These are phyloP conservation scores for Alternaria burnsii DNA, from an alignment of 2,329 filamentous ascomycete species.

Conservation along the genomic window DNA sequence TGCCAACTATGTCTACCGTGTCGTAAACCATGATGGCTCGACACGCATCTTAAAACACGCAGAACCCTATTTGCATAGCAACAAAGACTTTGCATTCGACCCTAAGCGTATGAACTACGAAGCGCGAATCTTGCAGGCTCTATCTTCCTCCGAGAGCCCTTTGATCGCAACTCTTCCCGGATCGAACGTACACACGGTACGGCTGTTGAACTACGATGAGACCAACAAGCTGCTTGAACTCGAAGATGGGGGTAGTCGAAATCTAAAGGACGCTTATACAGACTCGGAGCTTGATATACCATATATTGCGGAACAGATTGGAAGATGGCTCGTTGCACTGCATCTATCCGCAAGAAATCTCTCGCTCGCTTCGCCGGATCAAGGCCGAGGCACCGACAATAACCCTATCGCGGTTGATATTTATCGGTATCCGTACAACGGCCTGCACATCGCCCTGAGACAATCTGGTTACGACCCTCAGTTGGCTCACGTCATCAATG, in stretches of 20 bases:
- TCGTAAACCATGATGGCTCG: conserved; percentile 19
- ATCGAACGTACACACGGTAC: conserved; percentile 28
- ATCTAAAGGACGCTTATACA: conserved; percentile 46
- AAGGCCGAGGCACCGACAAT: conserved; percentile 22
- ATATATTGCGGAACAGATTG: conserved; percentile 36
- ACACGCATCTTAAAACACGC: conserved; percentile 49
- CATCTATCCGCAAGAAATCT: conserved; percentile 28
- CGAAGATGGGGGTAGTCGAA: conserved; percentile 40
- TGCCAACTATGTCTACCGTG: conserved; percentile 50
- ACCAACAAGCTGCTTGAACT: conserved; percentile 40
- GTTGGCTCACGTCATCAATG: conserved; percentile 38
- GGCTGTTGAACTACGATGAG: conserved; percentile 34
- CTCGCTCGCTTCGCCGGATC: conserved; percentile 16
- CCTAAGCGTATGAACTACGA: conserved; percentile 48
- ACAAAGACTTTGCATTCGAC: conserved; percentile 36
- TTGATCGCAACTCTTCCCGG: conserved; percentile 9
- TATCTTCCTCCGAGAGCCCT: conserved; percentile 18
- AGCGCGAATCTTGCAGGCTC: conserved; percentile 29
- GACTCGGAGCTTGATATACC: conserved; percentile 28
- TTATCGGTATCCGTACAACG: conserved; percentile 43
- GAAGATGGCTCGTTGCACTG: conserved; percentile 44
- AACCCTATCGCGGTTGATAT: conserved; percentile 39
- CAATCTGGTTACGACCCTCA: conserved; percentile 33
- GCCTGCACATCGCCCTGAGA: conserved; percentile 33
- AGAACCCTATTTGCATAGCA: conserved; percentile 38